A percentile compares a stretch with the other conserved stretches of the same genome.
Conservation (phyloP, 768 basidiomycete genomes). For the Boletales sp. region DNA sequence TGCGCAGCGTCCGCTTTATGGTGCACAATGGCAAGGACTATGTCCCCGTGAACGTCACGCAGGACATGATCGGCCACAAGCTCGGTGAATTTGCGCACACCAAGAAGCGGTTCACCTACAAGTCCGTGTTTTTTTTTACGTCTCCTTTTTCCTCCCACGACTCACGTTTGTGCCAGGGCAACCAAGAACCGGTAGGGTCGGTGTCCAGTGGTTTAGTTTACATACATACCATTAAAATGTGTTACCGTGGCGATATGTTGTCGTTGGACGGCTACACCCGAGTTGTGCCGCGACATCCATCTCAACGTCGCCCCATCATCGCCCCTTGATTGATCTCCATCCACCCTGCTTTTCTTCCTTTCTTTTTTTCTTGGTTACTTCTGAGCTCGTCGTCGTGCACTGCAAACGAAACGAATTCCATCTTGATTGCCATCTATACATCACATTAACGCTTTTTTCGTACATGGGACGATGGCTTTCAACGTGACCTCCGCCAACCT, state of each 20-base stretch:
- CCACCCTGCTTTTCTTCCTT: too few relatives aligned
- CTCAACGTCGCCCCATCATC: background rate
- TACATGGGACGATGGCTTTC: constrained; percentile 39
- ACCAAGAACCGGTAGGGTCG: constrained; percentile 37
- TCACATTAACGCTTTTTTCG: too few relatives aligned
- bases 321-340: background rate
- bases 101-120: constrained; percentile 81
- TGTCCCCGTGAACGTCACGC: constrained; percentile 78
- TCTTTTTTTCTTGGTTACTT: too few relatives aligned
- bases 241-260: constrained; percentile 31
- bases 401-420: too few relatives aligned
- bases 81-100: constrained; percentile 93
- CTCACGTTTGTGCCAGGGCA: constrained; percentile 24
- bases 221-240: background rate
- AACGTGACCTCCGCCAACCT: constrained; percentile 54
- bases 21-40: constrained; percentile 96
- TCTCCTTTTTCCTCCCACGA: background rate
- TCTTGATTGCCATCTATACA: too few relatives aligned
- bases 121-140: constrained; percentile 52
- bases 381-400: constrained; percentile 4
- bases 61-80: constrained; percentile 99
- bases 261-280: constrained; percentile 28
- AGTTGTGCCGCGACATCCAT: constrained; percentile 12
- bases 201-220: too few relatives aligned
- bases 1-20: constrained; percentile 71